A percentile compares a stretch with the other conserved stretches of the same genome.
These are phyloP conservation scores for Stereum hirsutum DNA, from an alignment of 1,284 basidiomycete species.

Conservation along the genomic window DNA sequence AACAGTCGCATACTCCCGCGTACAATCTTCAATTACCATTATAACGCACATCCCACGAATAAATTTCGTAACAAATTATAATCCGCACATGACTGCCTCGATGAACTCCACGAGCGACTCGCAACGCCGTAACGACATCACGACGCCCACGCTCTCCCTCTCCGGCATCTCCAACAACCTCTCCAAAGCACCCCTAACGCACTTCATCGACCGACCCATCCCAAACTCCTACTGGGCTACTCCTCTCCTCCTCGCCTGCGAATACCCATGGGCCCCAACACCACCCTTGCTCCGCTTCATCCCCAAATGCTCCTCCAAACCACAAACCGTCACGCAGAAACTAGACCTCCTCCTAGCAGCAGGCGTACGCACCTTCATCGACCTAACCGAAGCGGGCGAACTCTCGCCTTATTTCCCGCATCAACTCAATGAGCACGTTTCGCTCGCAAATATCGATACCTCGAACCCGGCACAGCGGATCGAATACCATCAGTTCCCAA, in stretches of 20 bases:
- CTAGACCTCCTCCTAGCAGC: conserved; percentile 59
- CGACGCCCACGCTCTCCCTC: background rate
- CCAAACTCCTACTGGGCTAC: conserved; percentile 80
- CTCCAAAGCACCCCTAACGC: conserved; percentile 14
- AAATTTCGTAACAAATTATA: background rate
- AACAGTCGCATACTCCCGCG: too few species aligned
- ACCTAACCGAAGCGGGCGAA: conserved; percentile 67
- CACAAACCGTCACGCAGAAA: conserved; percentile 31
- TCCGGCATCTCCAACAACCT: background rate
- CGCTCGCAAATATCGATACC: conserved; percentile 12
- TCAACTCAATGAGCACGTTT: conserved; percentile 43
- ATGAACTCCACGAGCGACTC: background rate
- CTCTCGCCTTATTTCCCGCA: conserved; percentile 53
- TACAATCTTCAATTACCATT: too few species aligned
- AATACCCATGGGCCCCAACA: conserved; percentile 72
- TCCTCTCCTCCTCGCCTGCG: conserved; percentile 59
- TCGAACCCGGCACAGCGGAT: conserved; percentile 23
- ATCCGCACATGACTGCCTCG: background rate
- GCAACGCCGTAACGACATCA: background rate
- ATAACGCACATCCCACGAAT: background rate
- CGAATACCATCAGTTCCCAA: conserved; percentile 69
- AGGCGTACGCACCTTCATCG: conserved; percentile 70
- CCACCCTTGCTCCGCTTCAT: too few species aligned
- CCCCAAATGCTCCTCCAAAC: conserved; percentile 24
- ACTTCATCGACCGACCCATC: conserved; percentile 43